Base-by-base conservation (phyloP, 768 basidiomycete species). In the Polyporus arcularius region DNA sequence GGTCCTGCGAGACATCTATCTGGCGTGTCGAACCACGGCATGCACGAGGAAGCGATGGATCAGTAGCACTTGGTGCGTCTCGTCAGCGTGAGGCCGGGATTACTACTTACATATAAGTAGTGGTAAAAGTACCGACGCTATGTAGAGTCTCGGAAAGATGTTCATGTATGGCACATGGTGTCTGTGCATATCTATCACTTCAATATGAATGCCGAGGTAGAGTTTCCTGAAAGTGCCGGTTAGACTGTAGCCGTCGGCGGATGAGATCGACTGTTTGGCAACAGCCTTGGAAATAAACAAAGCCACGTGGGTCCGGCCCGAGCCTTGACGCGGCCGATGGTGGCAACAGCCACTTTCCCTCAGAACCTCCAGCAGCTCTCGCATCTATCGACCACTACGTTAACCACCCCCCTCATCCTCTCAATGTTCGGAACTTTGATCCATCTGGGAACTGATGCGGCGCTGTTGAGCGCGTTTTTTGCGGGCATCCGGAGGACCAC, bases 401-500 rank as follows among this genome's bases (percentile, higher is more conserved):
- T 35, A 51, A 28, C 7, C 53, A 14, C 16, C 39, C 52, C 55
- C 45, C 48, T 12, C 10, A 18, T 41, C 28, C 40, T 32, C 42
- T 40, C 30, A 30, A 88, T 90, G 86, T 75, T 90, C 42, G 86
- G 88, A 60, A 86, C 79, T 72, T 76, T 90, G 50, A 82, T 90
- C 12, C 92, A 86, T 67, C 76, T 90, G 60, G 86, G 86, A 60
- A 70, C 94, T 67, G 93, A 95, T 67, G 91, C 90, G 11, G 71
- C 92, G 58, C 80, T 95, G 67, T 78, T 95, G 65, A 87, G 85
- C 53, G 89, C 90, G 14, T 85, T 94, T 64, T 83, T 96, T 3
- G 93, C 93, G 10, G 94, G 92, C n/a, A 74, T 94, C 57, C 88
- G 83, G 72, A 85, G 93, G 28, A 85, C 88, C 3, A 94, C 94